Conservation (phyloP, 768 basidiomycete species). For the Phylloporus arenicola region DNA sequence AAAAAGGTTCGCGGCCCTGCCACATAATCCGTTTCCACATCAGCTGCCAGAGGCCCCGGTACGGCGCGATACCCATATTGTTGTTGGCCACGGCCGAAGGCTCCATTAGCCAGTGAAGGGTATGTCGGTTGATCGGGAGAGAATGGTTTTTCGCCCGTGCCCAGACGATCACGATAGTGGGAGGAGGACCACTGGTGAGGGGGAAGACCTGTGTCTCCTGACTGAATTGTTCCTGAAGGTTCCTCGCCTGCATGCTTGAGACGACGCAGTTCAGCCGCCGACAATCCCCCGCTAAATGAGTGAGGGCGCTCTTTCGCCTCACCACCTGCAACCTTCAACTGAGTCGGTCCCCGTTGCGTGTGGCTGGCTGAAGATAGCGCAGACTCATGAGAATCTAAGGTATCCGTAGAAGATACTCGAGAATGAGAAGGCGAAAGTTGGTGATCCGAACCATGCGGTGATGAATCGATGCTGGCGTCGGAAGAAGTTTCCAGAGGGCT, state of each 20-base stretch:
- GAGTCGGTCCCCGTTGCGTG: conserved; percentile 48
- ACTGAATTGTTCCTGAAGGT: conserved; percentile 26
- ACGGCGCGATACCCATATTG: conserved; percentile 48
- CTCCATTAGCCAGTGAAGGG: conserved; percentile 56
- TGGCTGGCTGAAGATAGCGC: conserved; percentile 48
- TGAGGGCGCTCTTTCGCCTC: conserved; percentile 76
- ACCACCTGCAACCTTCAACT: conserved; percentile 47
- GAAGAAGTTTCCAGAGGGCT: conserved; percentile 74
- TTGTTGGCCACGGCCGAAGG: conserved; percentile 48
- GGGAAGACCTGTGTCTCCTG: conserved; percentile 34
- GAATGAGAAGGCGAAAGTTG: conserved; percentile 67
- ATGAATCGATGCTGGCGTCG: conserved; percentile 66
- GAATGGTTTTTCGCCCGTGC: conserved; percentile 38
- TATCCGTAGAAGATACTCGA: conserved; percentile 79
- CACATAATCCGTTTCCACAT: conserved; percentile 48
- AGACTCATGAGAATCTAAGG: conserved; percentile 57
- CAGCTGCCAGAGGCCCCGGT: conserved; percentile 23
- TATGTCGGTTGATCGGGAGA: conserved; percentile 47
- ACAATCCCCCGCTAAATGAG: conserved; percentile 76
- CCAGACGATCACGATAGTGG: conserved; percentile 43
- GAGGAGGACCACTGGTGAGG: conserved; percentile 48
- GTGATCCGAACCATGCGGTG: conserved; percentile 64
- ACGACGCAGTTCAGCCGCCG: conserved; percentile 67
- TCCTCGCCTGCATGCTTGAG: conserved; percentile 63
- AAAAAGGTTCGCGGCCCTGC: conserved; percentile 54